Base-by-base conservation (phyloP, 768 basidiomycete genomes). In the Cubamyces sp. region DNA sequence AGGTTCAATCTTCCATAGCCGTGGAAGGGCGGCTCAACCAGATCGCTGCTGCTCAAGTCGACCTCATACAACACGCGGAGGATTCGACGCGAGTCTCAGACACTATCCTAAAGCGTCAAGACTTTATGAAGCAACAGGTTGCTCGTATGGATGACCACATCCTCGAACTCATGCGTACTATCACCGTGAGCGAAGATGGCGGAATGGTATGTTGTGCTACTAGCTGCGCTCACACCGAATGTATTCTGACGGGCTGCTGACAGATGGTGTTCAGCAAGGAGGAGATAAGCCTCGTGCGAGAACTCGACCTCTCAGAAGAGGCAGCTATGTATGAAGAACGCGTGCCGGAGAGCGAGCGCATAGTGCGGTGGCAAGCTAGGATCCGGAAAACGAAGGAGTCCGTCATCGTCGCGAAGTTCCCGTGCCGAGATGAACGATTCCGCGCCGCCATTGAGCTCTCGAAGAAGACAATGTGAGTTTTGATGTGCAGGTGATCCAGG, bases 341-440 rank as follows among this genome's bases (percentile, higher is more conserved):
- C 45, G 19, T 9, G 19, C 37, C 26, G 5, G 9, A 26, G 25
- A 26, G 21, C 25, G 40, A 57, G 37, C 40, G 28, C 6, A 40
- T 45, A 1, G 40, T 52, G 14, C 49, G n/a, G n/a, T 59, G 26
- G n/a, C 26, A 51, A n/a, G 57, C 49, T 26, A 40, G 48, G 7
- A 52, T 59, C 3, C 41, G 39, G 12, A 51, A 42, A 30, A 52
- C 49, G 12, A 40, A 49, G 16, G 16, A 50, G 28, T 19, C n/a
- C 23, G 57, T 59, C n/a, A 45, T 59, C 14, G 41, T 59, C 14
- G 50, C 50, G 25, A 51, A 43, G 40, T 59, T 39, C 28, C 41
- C 49, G 11, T 28, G 49, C 26, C 40, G 30, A 26, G 41, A 52
- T 12, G 57, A 42, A 14, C 40, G 19, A 9, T 59, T 51, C 41